Conservation (phyloP, 441 rosid genomes). For the Isatis lusitanica region DNA sequence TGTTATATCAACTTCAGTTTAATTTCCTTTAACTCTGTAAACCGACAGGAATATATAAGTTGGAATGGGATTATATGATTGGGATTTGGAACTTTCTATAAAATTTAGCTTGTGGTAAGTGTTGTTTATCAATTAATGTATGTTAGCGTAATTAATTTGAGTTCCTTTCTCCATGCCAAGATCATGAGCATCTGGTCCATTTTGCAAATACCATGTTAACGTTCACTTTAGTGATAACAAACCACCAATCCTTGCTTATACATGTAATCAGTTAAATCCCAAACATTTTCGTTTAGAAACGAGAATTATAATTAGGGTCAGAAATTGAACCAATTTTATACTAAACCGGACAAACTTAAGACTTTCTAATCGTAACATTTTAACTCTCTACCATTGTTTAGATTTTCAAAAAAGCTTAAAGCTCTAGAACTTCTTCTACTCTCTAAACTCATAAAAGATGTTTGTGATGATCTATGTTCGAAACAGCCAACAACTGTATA, state of each 20-base stretch:
- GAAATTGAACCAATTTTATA: too few species aligned
- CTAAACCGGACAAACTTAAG: too few species aligned
- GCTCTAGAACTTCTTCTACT: too few species aligned
- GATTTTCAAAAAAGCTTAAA: too few species aligned
- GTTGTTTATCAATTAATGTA: not conserved
- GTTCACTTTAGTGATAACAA: not conserved
- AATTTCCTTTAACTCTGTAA: not conserved
- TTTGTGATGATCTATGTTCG: too few species aligned
- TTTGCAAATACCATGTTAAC: not conserved
- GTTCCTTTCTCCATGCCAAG: not conserved
- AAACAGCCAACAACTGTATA: too few species aligned
- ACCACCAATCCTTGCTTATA: not conserved
- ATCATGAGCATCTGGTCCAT: not conserved
- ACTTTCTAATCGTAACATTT: too few species aligned
- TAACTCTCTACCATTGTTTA: too few species aligned
- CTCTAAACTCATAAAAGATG: too few species aligned
- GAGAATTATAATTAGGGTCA: too few species aligned
- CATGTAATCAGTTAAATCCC: too few species aligned
- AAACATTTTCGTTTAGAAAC: too few species aligned
- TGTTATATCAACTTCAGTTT: conserved; percentile 14
- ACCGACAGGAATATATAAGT: not conserved
- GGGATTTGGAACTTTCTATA: not conserved
- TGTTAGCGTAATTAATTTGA: conserved; percentile 1
- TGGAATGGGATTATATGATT: not conserved
- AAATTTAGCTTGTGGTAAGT: not conserved